Conservation (phyloP, 805 yeast genomes). For the Lipomyces mesembrius region DNA sequence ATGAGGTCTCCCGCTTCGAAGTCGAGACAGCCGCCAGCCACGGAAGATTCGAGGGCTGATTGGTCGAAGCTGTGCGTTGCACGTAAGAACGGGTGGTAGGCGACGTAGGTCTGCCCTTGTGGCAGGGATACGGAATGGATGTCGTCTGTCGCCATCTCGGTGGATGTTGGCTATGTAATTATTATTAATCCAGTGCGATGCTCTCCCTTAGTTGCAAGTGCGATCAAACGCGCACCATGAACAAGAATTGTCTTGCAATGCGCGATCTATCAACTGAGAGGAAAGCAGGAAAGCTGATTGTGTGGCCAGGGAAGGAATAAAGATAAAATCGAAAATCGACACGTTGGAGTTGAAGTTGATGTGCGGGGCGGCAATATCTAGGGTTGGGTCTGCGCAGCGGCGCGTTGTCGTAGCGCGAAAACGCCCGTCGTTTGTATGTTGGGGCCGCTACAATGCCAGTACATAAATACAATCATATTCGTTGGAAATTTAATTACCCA, state of each 20-base stretch:
- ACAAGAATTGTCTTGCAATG: neutral
- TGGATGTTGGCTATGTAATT: neutral
- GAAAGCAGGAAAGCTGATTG: neutral
- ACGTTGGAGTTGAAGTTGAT: neutral
- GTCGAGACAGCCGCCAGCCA: conserved; percentile 13
- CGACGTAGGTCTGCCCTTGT: conserved; percentile 1
- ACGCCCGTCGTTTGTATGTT: too few species aligned
- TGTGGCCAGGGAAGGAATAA: neutral
- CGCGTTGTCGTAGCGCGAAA: too few species aligned
- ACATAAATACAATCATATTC: too few species aligned
- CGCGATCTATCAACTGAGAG: neutral
- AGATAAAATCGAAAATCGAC: neutral
- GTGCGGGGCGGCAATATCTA: neutral
- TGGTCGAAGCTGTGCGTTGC: conserved; percentile 20
- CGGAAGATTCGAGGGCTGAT: neutral
- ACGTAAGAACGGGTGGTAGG: conserved; percentile 29
- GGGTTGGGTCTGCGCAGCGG: neutral
- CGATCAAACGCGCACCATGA: neutral
- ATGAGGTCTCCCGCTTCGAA: conserved; percentile 47
- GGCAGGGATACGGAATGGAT: neutral
- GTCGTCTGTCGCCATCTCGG: neutral
- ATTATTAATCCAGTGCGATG: neutral
- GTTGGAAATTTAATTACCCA: too few species aligned
- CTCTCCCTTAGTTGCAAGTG: neutral
- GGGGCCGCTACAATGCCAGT: too few species aligned